Base-by-base conservation (phyloP, 148 eudicot species). In the Heliosperma pusillum region DNA sequence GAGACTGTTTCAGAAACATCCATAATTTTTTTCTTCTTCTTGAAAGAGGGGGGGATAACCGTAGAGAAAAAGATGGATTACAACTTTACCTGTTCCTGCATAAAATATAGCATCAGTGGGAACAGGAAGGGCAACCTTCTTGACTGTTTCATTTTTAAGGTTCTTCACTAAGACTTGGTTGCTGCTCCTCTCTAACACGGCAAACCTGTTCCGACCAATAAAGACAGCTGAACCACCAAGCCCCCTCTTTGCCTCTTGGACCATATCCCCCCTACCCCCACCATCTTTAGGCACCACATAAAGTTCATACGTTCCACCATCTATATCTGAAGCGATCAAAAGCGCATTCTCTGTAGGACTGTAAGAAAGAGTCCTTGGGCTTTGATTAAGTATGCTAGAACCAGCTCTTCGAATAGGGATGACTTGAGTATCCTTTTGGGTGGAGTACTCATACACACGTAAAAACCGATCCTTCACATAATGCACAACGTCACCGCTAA, bases 301-400 rank as follows among this genome's bases (percentile, higher is more conserved):
- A 53, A 94, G 96, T 79, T 94, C 98, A 88, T 94, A 94, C 55
- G 93, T 86, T 22, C 97, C 98, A 22, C 97, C 97, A 86, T 94
- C 98, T 50, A 89, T 80, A 83, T 94, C 98, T 12, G 97, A 94
- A 76, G 96, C 86, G 55, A 94, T 79, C 55, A 94, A 82, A 69
- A 94, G 87, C 71, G 98, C 96, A 84, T 91, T 94, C 69, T 94
- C 98, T 9, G 97, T 89, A 10, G 95, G 95, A 76, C 97, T 91
- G 66, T 91, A 93, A 59, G 97, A 91, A 69, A 93, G 94, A 74
- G 90, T 83, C 47, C 89, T 84, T 17, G 97, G 97, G 76, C 88
- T 88, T 79, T 93, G 98, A 79, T 93, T 93, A 73, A 91, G 83
- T 72, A 89, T 85, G 77, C 81, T 82, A 24, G 98, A 83, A 73